Percentiles rank a stretch among this genome's conserved stretches.
These are phyloP conservation scores for Salinomyces thailandicus DNA, from an alignment of 2,329 filamentous ascomycete genomes.

Conservation along the genomic window DNA sequence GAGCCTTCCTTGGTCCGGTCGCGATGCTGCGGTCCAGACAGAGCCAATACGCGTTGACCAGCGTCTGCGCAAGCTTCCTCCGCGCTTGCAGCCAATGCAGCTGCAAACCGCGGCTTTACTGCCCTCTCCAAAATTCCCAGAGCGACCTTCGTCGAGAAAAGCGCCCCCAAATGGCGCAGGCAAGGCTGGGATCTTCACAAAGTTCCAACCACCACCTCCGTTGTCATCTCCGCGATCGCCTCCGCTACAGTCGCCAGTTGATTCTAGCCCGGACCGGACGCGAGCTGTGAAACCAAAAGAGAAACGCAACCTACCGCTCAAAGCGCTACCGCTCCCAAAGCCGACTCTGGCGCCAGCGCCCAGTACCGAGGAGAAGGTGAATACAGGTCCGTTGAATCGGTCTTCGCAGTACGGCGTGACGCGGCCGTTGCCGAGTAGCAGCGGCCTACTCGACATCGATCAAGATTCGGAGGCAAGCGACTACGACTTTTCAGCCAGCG, in stretches of 20 bases:
- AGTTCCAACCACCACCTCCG: conserved; percentile 4
- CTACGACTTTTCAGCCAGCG: conserved; percentile 13
- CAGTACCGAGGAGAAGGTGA: conserved; percentile 9
- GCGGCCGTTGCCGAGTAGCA: conserved; percentile 13
- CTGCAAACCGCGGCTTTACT: conserved; percentile 44
- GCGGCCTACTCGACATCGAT: conserved; percentile 16
- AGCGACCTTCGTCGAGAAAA: conserved; percentile 6
- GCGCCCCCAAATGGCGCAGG: conserved; percentile 6
- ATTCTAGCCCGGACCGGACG: conserved; percentile 16
- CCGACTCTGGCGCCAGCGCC: conserved; percentile 21
- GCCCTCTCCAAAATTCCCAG: conserved; percentile 7
- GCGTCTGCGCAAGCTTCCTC: conserved; percentile 62
- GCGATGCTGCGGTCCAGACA: conserved; percentile 63
- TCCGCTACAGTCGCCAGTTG: conserved; percentile 17
- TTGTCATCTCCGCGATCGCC: conserved; percentile 13
- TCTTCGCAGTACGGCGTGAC: conserved; percentile 26
- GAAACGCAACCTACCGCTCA: conserved; percentile 20
- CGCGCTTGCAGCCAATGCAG: conserved; percentile 67
- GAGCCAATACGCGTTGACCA: conserved; percentile 81
- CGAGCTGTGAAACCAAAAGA: conserved; percentile 16
- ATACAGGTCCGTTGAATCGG: conserved; percentile 24
- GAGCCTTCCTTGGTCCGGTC: conserved; percentile 40
- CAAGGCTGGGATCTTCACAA: conserved; percentile 14
- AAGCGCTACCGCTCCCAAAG: conserved; percentile 23
- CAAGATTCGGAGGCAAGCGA: conserved; percentile 21